Conservation (phyloP, 1,284 basidiomycete species). For the Irpex sp. region DNA sequence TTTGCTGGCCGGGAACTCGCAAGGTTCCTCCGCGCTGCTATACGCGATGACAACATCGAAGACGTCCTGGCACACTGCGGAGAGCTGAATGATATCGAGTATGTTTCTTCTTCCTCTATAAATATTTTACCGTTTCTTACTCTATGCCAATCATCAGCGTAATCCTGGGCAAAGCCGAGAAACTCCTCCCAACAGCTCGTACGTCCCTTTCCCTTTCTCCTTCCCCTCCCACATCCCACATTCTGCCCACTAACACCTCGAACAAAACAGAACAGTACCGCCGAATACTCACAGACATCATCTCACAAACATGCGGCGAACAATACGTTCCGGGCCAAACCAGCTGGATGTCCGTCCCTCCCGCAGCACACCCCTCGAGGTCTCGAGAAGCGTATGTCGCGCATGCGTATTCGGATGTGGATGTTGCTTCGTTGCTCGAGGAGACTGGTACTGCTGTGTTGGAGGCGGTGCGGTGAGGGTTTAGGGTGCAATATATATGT, state of each 20-base stretch:
- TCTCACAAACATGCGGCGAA: slow-evolving; percentile 29
- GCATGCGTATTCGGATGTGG: not conserved
- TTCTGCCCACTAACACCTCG: too few species aligned
- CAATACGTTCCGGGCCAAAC: slow-evolving; percentile 13
- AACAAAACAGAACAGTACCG: slow-evolving; percentile 45
- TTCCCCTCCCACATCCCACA: not conserved
- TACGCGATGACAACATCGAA: slow-evolving; percentile 47
- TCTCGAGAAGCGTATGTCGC: not conserved
- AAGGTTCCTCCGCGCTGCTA: slow-evolving; percentile 57
- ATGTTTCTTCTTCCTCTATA: slow-evolving; percentile 22
- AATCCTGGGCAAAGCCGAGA: slow-evolving; percentile 58
- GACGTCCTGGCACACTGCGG: slow-evolving; percentile 51
- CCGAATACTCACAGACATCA: slow-evolving; percentile 51
- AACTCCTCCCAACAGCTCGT: slow-evolving; percentile 61
- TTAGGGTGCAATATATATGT: too few species aligned
- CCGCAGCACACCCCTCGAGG: not conserved
- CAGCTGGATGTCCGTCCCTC: not conserved
- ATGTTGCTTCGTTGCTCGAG: too few species aligned
- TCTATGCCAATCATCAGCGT: slow-evolving; percentile 32
- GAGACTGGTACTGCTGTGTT: too few species aligned
- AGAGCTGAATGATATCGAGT: slow-evolving; percentile 67
- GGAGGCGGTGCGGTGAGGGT: too few species aligned
- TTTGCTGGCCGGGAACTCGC: slow-evolving; percentile 59
- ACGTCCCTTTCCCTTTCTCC: slow-evolving; percentile 16
- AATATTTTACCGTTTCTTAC: not conserved